Evolutionary conservation across 768 basidiomycete species (phyloP).

Genomic region (Xanthoconium purpureum): DNA sequence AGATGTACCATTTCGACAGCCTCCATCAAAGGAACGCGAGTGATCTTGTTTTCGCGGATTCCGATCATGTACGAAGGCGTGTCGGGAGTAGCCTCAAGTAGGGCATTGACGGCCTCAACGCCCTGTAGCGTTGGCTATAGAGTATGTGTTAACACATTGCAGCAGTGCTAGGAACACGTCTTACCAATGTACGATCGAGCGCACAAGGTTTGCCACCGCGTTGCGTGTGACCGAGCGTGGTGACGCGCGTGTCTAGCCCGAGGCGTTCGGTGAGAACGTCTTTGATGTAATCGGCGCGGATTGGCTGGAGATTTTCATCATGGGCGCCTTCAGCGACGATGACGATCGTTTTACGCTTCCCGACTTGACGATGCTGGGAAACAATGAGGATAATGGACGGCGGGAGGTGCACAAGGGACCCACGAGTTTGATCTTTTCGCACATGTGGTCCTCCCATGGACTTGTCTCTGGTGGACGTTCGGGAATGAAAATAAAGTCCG

Average conservation of each 20-base stretch:
- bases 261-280: constrained; percentile 81
- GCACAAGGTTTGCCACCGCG: constrained; percentile 94
- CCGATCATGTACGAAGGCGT: constrained; percentile 99
- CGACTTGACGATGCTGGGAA: constrained; percentile 77
- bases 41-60: constrained; percentile 92
- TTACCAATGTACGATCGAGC: constrained; percentile 85
- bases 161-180: constrained; percentile 19
- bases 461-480: constrained; percentile 78
- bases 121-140: constrained; percentile 94
- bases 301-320: constrained; percentile 85
- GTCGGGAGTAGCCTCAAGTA: constrained; percentile 80
- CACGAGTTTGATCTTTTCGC: constrained; percentile 75
- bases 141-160: neutral
- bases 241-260: constrained; percentile 93
- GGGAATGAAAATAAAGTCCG: constrained; percentile 97
- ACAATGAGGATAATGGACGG: neutral
- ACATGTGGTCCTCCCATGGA: constrained; percentile 93
- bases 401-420: constrained; percentile 23
- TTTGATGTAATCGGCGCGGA: constrained; percentile 88
- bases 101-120: constrained; percentile 85
- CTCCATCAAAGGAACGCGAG: constrained; percentile 84
- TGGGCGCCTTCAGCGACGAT: constrained; percentile 97
- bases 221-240: constrained; percentile 95
- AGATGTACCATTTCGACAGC: constrained; percentile 78
- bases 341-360: constrained; percentile 97